Base-by-base conservation (phyloP, 805 yeast species). In the Nakazawaea ernobii region DNA sequence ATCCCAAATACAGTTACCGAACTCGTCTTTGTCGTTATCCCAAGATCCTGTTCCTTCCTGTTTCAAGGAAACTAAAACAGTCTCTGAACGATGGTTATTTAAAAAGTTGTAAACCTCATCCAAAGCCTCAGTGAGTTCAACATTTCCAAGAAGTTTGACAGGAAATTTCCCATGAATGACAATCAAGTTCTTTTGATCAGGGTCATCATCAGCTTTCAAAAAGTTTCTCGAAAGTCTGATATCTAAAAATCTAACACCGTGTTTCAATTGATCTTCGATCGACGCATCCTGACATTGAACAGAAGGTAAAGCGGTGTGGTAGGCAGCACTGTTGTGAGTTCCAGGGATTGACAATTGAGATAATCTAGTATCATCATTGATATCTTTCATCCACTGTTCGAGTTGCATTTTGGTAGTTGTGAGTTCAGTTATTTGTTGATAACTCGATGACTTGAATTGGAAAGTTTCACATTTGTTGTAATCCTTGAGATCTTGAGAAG, bases 291-390 rank as follows among this genome's bases (percentile, higher is more conserved):
- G 94, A 61, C 94, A 86, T 59, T 80, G 84, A 29, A 86, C 91
- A 0, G 88, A 79, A 28, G 92, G 92, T 40, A 84, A 65, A 2
- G 91, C 84, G 7, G 75, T 67, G 59, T 82, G 82, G 55, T 76
- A 79, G 6, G 92, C 92, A 11, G 85, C 88, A 37, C 87, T 74
- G 60, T 86, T 85, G 66, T 86, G 94, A n/a, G 92, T 85, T n/a
- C 94, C 94, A 8, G 92, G 90, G 44, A 86, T 69, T 0, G 91
- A 69, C 45, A 86, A 69, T 48, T 73, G 66, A 3, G 84, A 70
- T 32, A 86, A 51, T 36, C 57, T 57, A 17, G 74, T 66, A 60
- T 79, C 68, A 58, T 82, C 86, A 45, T 67, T 62, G 49, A 84
- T 58, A 9, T 72, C 70, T 32, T 64, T 59, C 68, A 81, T 63